These are phyloP conservation scores for Pseudopyrenochaeta lycopersici DNA, from an alignment of 2,329 filamentous ascomycete genomes.

Conservation along the genomic window DNA sequence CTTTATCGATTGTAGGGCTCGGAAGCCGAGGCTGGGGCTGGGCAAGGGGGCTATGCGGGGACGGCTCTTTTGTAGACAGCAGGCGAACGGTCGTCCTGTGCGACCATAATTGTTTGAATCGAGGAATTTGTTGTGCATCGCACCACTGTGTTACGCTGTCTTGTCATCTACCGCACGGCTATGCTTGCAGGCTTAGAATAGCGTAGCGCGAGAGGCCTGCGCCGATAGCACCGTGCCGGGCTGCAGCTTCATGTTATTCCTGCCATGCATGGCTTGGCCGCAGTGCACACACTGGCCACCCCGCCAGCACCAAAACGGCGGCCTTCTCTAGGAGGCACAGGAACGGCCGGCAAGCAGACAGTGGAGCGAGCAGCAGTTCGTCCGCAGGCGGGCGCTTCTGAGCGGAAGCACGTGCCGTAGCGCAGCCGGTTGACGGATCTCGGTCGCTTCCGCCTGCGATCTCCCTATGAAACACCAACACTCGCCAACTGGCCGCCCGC, in stretches of 20 bases:
- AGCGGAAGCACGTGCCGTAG: slow-evolving; percentile 11
- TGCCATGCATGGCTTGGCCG: slow-evolving; percentile 4
- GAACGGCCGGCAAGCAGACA: slow-evolving; percentile 5
- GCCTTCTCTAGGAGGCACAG: slow-evolving; percentile 13
- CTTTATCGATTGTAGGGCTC: slow-evolving; percentile 25
- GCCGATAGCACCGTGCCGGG: slow-evolving; percentile 10
- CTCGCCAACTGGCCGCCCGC: slow-evolving; percentile 19
- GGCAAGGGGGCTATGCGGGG: slow-evolving; percentile 21
- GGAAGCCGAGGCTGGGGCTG: slow-evolving; percentile 30
- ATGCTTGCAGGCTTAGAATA: slow-evolving; percentile 26
- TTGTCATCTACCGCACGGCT: slow-evolving; percentile 13
- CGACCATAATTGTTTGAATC: slow-evolving; percentile 6
- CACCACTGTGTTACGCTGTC: slow-evolving; percentile 1
- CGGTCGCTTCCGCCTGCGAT: slow-evolving; percentile 22
- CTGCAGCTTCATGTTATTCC: slow-evolving; percentile 2
- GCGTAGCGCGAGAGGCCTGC: slow-evolving; percentile 9
- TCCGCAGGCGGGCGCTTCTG: slow-evolving; percentile 21
- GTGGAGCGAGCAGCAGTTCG: slow-evolving; percentile 18
- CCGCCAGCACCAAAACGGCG: slow-evolving; percentile 8
- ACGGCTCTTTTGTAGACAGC: slow-evolving; percentile 9
- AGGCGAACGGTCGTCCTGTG: slow-evolving; percentile 17
- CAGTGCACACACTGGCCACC: background rate
- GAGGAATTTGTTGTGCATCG: slow-evolving; percentile 2
- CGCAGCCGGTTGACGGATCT: slow-evolving; percentile 6
- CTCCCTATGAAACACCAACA: slow-evolving; percentile 26